Percentiles rank a stretch among this genome's conserved stretches.
Evolutionary conservation across 371 early-diverging fungal species (phyloP).

Genomic region (Parasitella parasitica): DNA sequence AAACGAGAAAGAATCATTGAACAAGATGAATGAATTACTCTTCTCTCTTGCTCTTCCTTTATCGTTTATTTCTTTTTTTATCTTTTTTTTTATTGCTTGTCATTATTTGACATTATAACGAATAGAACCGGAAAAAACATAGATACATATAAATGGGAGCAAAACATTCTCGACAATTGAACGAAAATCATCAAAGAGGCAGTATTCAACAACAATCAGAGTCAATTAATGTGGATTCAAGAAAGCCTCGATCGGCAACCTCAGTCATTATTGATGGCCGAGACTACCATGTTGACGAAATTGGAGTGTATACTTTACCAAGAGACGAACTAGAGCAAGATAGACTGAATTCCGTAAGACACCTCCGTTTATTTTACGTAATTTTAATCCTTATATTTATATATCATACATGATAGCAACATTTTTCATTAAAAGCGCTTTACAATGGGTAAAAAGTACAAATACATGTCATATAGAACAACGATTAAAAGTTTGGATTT

Average conservation of each 20-base stretch:
- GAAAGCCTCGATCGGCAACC: conserved; percentile 8
- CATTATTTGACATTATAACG: neutral
- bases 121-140: neutral
- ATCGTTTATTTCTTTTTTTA: conserved; percentile 9
- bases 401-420: conserved; percentile 14
- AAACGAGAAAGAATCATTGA: neutral
- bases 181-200: neutral
- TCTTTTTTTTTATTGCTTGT: neutral
- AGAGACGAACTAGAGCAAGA: conserved; percentile 53
- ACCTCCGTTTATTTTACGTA: neutral
- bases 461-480: too few relatives aligned
- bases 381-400: neutral
- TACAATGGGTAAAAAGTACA: conserved; percentile 9
- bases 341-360: conserved; percentile 44
- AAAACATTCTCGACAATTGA: conserved; percentile 21
- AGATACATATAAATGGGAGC: conserved; percentile 16
- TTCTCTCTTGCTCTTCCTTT: conserved; percentile 10
- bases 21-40: neutral
- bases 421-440: conserved; percentile 27
- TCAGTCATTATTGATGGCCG: conserved; percentile 42
- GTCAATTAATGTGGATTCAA: neutral
- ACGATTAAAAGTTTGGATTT: neutral
- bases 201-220: conserved; percentile 6
- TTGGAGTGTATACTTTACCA: conserved; percentile 40
- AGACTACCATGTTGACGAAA: conserved; percentile 38